Evolutionary conservation across 2,329 filamentous ascomycete species (phyloP).

Genomic region (Colletotrichum sp.): DNA sequence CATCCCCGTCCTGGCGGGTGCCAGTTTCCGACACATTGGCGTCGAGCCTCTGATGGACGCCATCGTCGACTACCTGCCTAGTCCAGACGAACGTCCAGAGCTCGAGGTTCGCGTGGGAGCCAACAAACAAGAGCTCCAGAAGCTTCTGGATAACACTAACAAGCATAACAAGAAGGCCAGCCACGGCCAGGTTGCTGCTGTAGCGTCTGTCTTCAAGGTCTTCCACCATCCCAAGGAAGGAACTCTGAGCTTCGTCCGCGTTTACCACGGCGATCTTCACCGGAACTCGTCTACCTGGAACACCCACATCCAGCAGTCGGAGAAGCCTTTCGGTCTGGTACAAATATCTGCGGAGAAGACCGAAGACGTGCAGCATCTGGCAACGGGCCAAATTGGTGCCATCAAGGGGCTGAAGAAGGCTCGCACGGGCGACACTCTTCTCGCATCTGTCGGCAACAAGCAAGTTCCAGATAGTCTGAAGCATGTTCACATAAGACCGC

Average conservation of each 20-base stretch:
- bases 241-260: slow-evolving; percentile 87
- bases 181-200: slow-evolving; percentile 44
- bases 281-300: slow-evolving; percentile 84
- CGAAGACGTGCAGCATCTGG: slow-evolving; percentile 80
- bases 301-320: slow-evolving; percentile 79
- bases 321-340: slow-evolving; percentile 80
- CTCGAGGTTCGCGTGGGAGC: slow-evolving; percentile 74
- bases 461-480: slow-evolving; percentile 72
- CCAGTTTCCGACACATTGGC: slow-evolving; percentile 92
- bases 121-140: slow-evolving; percentile 50
- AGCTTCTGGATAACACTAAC: slow-evolving; percentile 32
- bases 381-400: slow-evolving; percentile 91
- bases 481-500: slow-evolving; percentile 82
- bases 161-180: slow-evolving; percentile 31
- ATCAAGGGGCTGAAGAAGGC: slow-evolving; percentile 88
- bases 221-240: slow-evolving; percentile 87
- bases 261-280: slow-evolving; percentile 84
- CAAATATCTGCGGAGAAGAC: slow-evolving; percentile 91
- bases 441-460: slow-evolving; percentile 69
- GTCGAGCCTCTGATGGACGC: slow-evolving; percentile 92
- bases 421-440: slow-evolving; percentile 91
- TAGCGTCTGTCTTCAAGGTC: slow-evolving; percentile 89
- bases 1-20: slow-evolving; percentile 88
- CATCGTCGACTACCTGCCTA: slow-evolving; percentile 85
- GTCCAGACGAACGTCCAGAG: slow-evolving; percentile 79